Evolutionary conservation across 441 rosid species (phyloP).

Genomic region (Pelargonium fulgidum): DNA sequence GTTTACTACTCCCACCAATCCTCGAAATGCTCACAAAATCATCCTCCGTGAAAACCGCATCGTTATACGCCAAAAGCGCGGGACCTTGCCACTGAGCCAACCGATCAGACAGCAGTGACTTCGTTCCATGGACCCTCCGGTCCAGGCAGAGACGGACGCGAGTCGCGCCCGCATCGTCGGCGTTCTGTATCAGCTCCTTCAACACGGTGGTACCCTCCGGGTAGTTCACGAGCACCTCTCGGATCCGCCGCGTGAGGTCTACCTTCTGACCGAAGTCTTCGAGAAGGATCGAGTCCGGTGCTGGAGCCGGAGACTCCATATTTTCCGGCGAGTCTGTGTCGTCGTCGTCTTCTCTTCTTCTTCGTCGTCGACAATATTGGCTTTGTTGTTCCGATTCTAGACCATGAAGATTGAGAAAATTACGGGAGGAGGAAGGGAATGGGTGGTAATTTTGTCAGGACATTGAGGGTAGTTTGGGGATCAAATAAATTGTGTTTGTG

Average conservation of each 20-base stretch:
- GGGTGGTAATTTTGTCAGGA: neutral
- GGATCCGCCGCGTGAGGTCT: slow-evolving; percentile 92
- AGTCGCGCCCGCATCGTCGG: slow-evolving; percentile 95
- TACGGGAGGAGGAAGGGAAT: neutral
- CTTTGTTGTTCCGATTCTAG: neutral
- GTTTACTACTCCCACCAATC: slow-evolving; percentile 85
- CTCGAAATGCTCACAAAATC: slow-evolving; percentile 88
- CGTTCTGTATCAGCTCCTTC: slow-evolving; percentile 91
- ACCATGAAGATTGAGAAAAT: neutral
- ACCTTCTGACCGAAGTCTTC: slow-evolving; percentile 99
- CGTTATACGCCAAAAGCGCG: slow-evolving; percentile 71
- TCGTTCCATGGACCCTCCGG: slow-evolving; percentile 52
- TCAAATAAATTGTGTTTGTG: neutral
- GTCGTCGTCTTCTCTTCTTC: neutral
- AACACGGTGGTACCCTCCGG: slow-evolving; percentile 95
- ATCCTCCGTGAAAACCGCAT: slow-evolving; percentile 83
- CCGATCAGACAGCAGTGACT: slow-evolving; percentile 56
- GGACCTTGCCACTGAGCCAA: slow-evolving; percentile 91
- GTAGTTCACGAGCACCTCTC: slow-evolving; percentile 88
- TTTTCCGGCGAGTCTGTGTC: slow-evolving; percentile 1
- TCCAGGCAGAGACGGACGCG: slow-evolving; percentile 79
- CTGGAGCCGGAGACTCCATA: slow-evolving; percentile 45
- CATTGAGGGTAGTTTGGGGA: neutral
- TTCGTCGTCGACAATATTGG: neutral
- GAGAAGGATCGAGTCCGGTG: slow-evolving; percentile 38